Evolutionary conservation across 2,329 filamentous ascomycete genomes (phyloP).

Genomic region (Keithomyces neogunnii): DNA sequence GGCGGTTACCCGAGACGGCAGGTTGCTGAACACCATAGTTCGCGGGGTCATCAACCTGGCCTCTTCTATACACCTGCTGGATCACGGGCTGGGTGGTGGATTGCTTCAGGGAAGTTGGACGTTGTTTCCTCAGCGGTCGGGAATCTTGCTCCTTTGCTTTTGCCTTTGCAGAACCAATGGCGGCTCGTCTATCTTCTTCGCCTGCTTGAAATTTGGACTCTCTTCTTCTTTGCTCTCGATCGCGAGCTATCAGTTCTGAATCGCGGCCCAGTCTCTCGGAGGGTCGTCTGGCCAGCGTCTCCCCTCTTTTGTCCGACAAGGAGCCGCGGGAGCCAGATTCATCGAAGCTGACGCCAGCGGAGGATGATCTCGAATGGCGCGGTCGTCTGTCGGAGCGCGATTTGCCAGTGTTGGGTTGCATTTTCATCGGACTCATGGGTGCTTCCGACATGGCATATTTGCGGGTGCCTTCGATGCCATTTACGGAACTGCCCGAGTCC

Average conservation of each 20-base stretch:
- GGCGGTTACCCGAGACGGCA: conserved; percentile 20
- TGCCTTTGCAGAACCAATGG: conserved; percentile 1
- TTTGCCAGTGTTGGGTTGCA: conserved; percentile 44
- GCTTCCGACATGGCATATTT: conserved; percentile 40
- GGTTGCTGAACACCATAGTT: conserved; percentile 27
- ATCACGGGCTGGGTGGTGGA: conserved; percentile 24
- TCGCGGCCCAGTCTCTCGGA: conserved; percentile 14
- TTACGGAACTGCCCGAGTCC: conserved; percentile 35
- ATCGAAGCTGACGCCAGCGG: conserved; percentile 25
- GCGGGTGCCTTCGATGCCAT: conserved; percentile 29
- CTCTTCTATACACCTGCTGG: conserved; percentile 21
- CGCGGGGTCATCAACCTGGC: conserved; percentile 25
- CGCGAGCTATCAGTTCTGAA: conserved; percentile 13
- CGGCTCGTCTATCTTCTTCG: conserved; percentile 10
- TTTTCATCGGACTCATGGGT: conserved; percentile 32
- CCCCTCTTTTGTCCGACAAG: conserved; percentile 17
- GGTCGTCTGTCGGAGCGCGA: conserved; percentile 31
- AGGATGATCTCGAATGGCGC: conserved; percentile 26
- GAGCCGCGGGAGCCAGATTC: conserved; percentile 37
- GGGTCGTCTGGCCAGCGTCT: conserved; percentile 13
- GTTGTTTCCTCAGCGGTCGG: conserved; percentile 18
- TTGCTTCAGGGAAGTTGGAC: conserved; percentile 22
- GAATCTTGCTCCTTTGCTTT: conserved; percentile 13
- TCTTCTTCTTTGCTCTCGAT: conserved; percentile 20
- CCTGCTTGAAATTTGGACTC: conserved; percentile 17